Evolutionary conservation across 2,329 filamentous ascomycete species (phyloP).

Genomic region (Beauveria rudraprayagi): DNA sequence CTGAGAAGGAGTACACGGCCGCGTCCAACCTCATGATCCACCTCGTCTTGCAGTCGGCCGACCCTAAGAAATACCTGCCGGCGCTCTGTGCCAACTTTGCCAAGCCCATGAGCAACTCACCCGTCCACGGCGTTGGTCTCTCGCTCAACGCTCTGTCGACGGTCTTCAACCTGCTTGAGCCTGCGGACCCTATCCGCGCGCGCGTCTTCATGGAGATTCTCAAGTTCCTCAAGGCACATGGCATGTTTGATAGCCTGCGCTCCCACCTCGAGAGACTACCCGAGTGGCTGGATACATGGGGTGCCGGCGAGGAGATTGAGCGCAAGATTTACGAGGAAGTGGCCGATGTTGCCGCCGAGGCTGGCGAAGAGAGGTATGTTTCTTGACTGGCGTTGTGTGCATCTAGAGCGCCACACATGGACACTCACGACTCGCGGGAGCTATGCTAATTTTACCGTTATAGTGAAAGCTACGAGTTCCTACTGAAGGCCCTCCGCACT

Average conservation of each 20-base stretch:
- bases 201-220: constrained; percentile 87
- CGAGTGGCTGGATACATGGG: constrained; percentile 76
- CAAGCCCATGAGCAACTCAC: constrained; percentile 78
- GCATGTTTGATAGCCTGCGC: constrained; percentile 76
- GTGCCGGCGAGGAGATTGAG: constrained; percentile 70
- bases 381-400: background rate
- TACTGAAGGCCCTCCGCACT: constrained; percentile 53
- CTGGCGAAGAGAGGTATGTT: constrained; percentile 67
- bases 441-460: background rate
- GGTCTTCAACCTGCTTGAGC: constrained; percentile 86
- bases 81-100: constrained; percentile 83
- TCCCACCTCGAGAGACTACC: constrained; percentile 78
- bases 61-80: constrained; percentile 78
- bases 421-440: background rate
- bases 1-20: constrained; percentile 93
- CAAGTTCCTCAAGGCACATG: constrained; percentile 66
- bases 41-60: constrained; percentile 78
- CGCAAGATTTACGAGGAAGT: constrained; percentile 80
- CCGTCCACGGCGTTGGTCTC: constrained; percentile 74
- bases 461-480: constrained; percentile 59
- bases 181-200: constrained; percentile 71
- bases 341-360: constrained; percentile 69
- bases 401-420: background rate
- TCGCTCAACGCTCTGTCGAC: constrained; percentile 87
- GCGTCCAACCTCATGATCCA: constrained; percentile 96